Evolutionary conservation across 768 basidiomycete species (phyloP), one percentile per base, ranked within the genome.

Genomic region (Collybiopsis confluens): DNA sequence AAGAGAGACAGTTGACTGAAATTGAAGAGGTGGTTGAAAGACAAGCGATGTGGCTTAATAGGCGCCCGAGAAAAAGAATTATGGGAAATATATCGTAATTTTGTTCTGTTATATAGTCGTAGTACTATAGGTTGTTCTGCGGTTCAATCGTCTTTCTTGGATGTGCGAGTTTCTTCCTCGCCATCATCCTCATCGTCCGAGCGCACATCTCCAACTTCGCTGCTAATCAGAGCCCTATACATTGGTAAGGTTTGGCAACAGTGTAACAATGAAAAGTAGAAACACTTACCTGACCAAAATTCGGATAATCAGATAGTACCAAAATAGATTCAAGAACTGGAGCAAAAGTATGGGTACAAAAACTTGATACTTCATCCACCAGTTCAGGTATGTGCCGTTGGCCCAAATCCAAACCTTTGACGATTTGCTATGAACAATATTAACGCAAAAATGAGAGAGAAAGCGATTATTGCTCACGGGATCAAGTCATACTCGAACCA

Each of bases 401-500:
- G 67, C 54, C 0, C 83, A 84, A 1, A 66, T 61, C 72, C 76
- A 83, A 9, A 69, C 58, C 27, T 56, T 55, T 13, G 59, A 45
- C 20, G 41, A 24, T 13, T 54, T 36, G 1, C 56, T 56, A 44
- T 1, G 20, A 18, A 15, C 21, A 18, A 20, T 27, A 8, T 23
- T 24, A 26, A 28, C 13, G 23, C 13, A 41, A n/a, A n/a, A n/a
- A 41, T 41, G 18, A 23, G 30, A 23, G 20, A 6, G 23, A 38
- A 42, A 26, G 2, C 16, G 40, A 45, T 41, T 18, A 45, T 46
- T 35, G 80, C 87, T 51, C 65, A 90, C 87, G 92, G 90, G 47
- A 89, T 73, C 13, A 88, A 70, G 43, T 88, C 77, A 57, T 80
- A 88, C 61, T 98, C 85, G 33, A 63, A 75, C 86, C 86, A 92